Evolutionary conservation across 139 green algal genomes (phyloP).

Genomic region (Yamagishiella unicocca): DNA sequence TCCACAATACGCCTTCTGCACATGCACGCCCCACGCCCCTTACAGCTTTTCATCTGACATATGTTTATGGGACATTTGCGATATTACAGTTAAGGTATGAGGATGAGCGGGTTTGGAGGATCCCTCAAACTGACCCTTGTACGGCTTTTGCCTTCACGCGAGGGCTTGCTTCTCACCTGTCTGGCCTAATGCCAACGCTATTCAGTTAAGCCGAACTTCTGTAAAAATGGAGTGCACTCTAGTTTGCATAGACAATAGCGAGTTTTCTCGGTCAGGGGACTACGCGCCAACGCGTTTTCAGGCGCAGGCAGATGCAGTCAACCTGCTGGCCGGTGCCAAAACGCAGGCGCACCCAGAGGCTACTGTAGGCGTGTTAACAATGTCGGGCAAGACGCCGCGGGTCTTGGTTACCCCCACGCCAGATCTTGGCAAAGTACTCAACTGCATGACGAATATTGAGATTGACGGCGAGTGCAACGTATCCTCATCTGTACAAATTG

Average conservation of each 20-base stretch:
- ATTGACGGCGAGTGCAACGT: constrained; percentile 92
- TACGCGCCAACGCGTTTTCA: constrained; percentile 95
- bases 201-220: background rate
- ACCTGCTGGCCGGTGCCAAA: constrained; percentile 97
- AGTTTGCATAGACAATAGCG: constrained; percentile 96
- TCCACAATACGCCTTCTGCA: too few species aligned
- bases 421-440: constrained; percentile 97
- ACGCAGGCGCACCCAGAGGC: constrained; percentile 98
- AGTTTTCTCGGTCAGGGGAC: constrained; percentile 96
- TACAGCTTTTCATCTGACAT: too few species aligned
- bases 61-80: too few species aligned
- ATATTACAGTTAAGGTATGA: too few species aligned
- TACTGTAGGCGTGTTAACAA: constrained; percentile 97
- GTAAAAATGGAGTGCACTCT: constrained; percentile 91
- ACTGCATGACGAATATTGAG: constrained; percentile 87
- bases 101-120: too few species aligned
- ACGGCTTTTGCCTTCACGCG: background rate
- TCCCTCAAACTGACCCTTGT: background rate
- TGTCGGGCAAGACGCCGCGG: constrained; percentile 92
- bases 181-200: background rate
- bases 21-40: too few species aligned
- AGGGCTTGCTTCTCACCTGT: background rate
- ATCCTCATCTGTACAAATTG: constrained; percentile 91
- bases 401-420: constrained; percentile 97
- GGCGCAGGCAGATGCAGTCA: constrained; percentile 97